Conservation (phyloP, 2,329 filamentous ascomycete species). For the Fusarium sp. region DNA sequence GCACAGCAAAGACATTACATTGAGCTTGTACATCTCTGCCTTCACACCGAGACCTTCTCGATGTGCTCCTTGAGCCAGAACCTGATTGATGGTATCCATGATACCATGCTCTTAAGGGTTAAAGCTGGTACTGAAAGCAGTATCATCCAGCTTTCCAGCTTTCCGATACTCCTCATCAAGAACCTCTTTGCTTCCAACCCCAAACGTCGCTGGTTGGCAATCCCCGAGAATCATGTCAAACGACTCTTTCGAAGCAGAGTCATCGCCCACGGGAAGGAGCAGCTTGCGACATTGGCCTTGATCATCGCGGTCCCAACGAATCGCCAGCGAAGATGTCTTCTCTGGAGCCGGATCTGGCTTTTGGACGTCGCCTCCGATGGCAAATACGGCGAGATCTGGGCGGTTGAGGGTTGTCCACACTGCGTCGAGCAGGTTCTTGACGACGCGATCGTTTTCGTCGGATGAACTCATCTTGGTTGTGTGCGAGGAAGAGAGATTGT, state of each 20-base stretch:
- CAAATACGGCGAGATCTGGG: constrained; percentile 15
- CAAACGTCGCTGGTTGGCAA: not conserved
- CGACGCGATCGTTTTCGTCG: fast-evolving
- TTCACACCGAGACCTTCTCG: constrained; percentile 36
- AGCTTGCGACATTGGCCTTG: not conserved
- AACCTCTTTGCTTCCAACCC: not conserved
- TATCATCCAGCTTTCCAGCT: not conserved
- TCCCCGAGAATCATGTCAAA: not conserved
- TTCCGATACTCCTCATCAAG: not conserved
- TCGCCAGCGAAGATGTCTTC: not conserved
- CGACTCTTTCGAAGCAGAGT: not conserved
- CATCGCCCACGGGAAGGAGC: not conserved
- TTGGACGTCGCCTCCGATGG: constrained; percentile 9
- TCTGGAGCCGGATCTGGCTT: not conserved
- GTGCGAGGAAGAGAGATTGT: no score
- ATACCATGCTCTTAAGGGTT: not conserved
- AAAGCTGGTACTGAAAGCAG: not conserved
- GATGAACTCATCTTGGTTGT: not conserved
- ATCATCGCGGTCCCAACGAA: not conserved
- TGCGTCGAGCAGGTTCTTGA: not conserved
- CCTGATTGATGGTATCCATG: not conserved
- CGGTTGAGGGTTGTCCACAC: not conserved
- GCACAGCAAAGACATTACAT: not conserved
- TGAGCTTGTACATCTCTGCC: not conserved
- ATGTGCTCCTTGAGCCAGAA: constrained; percentile 24